Base-by-base conservation (phyloP, 2,329 filamentous ascomycete species). In the Neofusicoccum umdonicola region DNA sequence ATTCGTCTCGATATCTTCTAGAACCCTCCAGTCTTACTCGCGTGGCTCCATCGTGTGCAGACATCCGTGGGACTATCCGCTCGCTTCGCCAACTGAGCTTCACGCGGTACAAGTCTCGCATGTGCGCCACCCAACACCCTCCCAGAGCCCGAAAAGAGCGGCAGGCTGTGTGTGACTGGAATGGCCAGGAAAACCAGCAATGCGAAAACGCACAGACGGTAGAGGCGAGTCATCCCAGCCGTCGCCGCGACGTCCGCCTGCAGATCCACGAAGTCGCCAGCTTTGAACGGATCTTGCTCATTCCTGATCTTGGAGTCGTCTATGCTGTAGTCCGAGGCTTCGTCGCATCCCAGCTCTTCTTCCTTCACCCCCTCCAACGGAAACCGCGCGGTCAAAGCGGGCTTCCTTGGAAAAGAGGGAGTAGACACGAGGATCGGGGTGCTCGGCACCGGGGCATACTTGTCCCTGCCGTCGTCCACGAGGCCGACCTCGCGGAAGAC, bases 11-110 rank as follows among this genome's bases (percentile, higher is more conserved):
- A 57, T 17, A 4, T 68, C 9, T 27, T 13, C 31, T 45, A 37
- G 2, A 27, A 45, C 11, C 13, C 42, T 6, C 12, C 5, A 51
- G 3, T 63, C 69, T 37, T 66, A 72, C 71, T 67, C 62, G 77
- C 75, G 31, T 76, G 75, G 15, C 71, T 73, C 74, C 74, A 77
- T 56, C 75, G 71, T 56, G 73, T 77, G 67, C 76, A 78, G 22
- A 75, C 70, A 41, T 77, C 68, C 0, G 73, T 74, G 19, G 70
- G 68, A 12, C 73, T 71, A 27, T 78, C 71, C 4, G 72, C 72
- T 51, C 76, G 68, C 44, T 67, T 72, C 13, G 17, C 22, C 3
- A 63, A 13, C 9, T 17, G 27, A 6, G 19, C 22, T 12, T 27
- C 6, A 9, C 27, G 47, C 37, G 34, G 34, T 3, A 63, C 27